A percentile compares a stretch with the other conserved stretches of the same genome.
Evolutionary conservation across 768 basidiomycete genomes (phyloP).

Genomic region (Termitomyces sp.): DNA sequence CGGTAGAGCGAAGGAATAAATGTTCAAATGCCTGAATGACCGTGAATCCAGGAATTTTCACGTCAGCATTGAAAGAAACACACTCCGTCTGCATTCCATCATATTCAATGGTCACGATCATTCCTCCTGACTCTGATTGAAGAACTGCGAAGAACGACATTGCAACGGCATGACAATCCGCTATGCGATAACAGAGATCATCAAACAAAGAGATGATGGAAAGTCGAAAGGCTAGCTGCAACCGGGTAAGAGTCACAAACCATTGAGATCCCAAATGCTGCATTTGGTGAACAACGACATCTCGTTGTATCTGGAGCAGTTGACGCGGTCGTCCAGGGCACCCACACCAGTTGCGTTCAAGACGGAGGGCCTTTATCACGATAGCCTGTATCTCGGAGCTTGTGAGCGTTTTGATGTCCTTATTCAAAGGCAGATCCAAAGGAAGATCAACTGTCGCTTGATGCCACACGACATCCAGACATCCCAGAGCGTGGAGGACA

Average conservation of each 20-base stretch:
- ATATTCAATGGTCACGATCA: constrained; percentile 14
- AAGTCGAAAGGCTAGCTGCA: constrained; percentile 31
- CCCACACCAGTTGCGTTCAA: constrained; percentile 52
- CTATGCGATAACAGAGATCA: constrained; percentile 25
- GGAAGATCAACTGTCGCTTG: constrained; percentile 46
- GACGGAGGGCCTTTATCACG: constrained; percentile 41
- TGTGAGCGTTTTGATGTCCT: constrained; percentile 31
- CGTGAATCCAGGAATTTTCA: neutral
- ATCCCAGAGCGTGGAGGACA: constrained; percentile 51
- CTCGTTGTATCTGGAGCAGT: constrained; percentile 35
- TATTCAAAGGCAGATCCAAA: constrained; percentile 39
- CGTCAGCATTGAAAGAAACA: neutral
- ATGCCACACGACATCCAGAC: constrained; percentile 57
- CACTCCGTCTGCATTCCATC: constrained; percentile 15
- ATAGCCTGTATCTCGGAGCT: constrained; percentile 39
- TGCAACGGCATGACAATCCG: constrained; percentile 26
- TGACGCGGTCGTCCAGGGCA: constrained; percentile 33
- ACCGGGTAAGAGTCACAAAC: constrained; percentile 43
- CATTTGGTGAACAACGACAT: constrained; percentile 43
- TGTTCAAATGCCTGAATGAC: constrained; percentile 14
- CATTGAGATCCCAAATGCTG: constrained; percentile 48
- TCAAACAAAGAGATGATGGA: constrained; percentile 44
- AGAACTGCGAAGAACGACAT: constrained; percentile 35
- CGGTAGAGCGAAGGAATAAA: constrained; percentile 23
- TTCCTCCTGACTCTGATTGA: constrained; percentile 14